These are phyloP conservation scores for Beauveria brongniartii DNA, from an alignment of 2,329 filamentous ascomycete genomes.

Conservation along the genomic window DNA sequence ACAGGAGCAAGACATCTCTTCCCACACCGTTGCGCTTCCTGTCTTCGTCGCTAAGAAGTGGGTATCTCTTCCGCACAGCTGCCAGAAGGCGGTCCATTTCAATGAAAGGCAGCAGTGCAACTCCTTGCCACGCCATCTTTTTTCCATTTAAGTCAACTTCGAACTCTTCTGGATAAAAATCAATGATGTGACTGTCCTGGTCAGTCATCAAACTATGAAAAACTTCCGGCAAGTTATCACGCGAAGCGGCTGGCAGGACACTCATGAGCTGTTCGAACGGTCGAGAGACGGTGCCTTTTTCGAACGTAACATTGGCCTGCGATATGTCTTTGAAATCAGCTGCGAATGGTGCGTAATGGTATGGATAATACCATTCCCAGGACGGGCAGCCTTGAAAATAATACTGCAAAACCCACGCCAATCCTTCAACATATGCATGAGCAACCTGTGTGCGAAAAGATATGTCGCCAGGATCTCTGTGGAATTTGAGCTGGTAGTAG, in stretches of 20 bases:
- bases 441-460: slow-evolving; percentile 86
- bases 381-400: slow-evolving; percentile 98
- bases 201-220: slow-evolving; percentile 91
- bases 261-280: slow-evolving; percentile 99
- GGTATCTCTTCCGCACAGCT: slow-evolving; percentile 78
- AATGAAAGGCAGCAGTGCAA: slow-evolving; percentile 90
- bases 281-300: slow-evolving; percentile 75
- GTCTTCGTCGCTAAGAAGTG: slow-evolving; percentile 69
- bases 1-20: slow-evolving; percentile 74
- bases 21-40: slow-evolving; percentile 70
- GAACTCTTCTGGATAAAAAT: slow-evolving; percentile 96
- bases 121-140: slow-evolving; percentile 97
- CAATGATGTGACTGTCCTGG: slow-evolving; percentile 82
- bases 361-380: slow-evolving; percentile 99
- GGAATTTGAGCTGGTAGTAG: slow-evolving; percentile 96
- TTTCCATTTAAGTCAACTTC: slow-evolving; percentile 92
- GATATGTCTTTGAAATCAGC: slow-evolving; percentile 83
- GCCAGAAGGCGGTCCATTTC: slow-evolving; percentile 78
- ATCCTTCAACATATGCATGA: slow-evolving; percentile 83
- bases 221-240: slow-evolving; percentile 77
- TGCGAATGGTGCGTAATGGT: slow-evolving; percentile 96
- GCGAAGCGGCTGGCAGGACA: slow-evolving; percentile 86
- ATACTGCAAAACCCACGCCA: slow-evolving; percentile 92
- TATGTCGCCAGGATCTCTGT: slow-evolving; percentile 70
- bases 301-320: slow-evolving; percentile 72